These are phyloP conservation scores for Globisporangium canariense DNA, from an alignment of 352 stramenopile species.

Conservation along the genomic window DNA sequence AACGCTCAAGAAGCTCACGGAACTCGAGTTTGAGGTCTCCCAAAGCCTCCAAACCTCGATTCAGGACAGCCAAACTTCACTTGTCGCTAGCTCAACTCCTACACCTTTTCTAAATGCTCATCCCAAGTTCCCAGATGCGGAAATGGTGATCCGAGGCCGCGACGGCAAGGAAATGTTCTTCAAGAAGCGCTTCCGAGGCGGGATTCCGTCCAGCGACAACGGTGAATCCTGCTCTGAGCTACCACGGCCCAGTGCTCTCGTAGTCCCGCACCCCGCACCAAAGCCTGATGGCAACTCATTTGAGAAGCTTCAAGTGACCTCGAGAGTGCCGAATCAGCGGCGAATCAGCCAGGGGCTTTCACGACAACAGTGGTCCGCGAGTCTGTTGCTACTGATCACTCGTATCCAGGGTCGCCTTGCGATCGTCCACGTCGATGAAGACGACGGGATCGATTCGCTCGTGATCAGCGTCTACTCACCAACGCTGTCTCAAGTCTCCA, in stretches of 20 bases:
- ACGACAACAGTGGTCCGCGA: conserved; percentile 16
- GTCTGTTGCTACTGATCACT: conserved; percentile 17
- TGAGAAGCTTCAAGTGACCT: background rate
- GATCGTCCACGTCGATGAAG: conserved; percentile 24
- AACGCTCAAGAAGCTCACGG: conserved; percentile 16
- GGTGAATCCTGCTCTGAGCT: background rate
- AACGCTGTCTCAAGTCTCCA: background rate
- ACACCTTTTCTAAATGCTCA: background rate
- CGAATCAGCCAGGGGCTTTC: background rate
- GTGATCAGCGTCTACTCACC: conserved; percentile 26
- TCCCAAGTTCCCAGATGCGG: conserved; percentile 22
- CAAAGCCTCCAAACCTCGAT: background rate
- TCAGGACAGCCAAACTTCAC: background rate
- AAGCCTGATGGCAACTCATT: background rate
- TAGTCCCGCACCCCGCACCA: conserved; percentile 1
- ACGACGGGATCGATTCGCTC: conserved; percentile 18
- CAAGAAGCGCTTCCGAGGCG: conserved; percentile 16
- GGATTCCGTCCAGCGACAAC: background rate
- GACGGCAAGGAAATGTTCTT: conserved; percentile 46
- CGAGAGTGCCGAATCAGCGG: background rate
- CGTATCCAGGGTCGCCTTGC: conserved; percentile 14
- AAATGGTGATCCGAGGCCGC: conserved; percentile 27
- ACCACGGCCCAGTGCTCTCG: background rate
- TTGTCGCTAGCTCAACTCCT: background rate
- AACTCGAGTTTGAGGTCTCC: conserved; percentile 9